Evolutionary conservation across 768 basidiomycete genomes (phyloP).

Genomic region (Serpula lacrymans): DNA sequence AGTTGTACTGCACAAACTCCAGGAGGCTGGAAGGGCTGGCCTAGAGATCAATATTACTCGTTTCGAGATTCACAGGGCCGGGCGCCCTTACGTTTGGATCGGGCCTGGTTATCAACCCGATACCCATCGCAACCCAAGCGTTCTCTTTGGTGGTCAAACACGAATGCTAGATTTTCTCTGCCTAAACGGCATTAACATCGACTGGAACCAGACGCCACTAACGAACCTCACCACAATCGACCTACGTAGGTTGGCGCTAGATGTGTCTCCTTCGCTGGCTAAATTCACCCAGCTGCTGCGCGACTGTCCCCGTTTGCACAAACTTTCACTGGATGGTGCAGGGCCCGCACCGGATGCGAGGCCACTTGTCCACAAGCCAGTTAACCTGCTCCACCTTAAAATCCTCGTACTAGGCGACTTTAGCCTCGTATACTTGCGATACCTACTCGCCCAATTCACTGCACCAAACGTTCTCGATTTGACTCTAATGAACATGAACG

Average conservation of each 20-base stretch:
- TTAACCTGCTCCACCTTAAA: conserved; percentile 47
- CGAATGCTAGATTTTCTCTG: conserved; percentile 48
- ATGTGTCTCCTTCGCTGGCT: conserved; percentile 44
- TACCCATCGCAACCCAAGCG: conserved; percentile 29
- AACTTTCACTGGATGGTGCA: conserved; percentile 60
- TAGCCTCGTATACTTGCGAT: conserved; percentile 43
- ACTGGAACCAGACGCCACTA: conserved; percentile 50
- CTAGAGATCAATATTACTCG: conserved; percentile 48
- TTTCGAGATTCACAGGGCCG: conserved; percentile 62
- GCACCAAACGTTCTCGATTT: conserved; percentile 58
- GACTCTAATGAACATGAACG: conserved; percentile 51
- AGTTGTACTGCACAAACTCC: conserved; percentile 48
- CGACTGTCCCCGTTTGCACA: conserved; percentile 46
- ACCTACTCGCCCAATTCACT: conserved; percentile 44
- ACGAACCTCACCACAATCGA: conserved; percentile 62
- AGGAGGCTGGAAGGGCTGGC: conserved; percentile 28
- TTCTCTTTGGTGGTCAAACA: conserved; percentile 50
- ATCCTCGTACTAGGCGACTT: conserved; percentile 58
- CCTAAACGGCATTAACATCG: conserved; percentile 56
- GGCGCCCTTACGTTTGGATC: conserved; percentile 42
- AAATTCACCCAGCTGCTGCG: conserved; percentile 53
- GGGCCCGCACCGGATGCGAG: conserved; percentile 42
- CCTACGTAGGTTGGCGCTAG: conserved; percentile 55
- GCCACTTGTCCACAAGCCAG: conserved; percentile 30
- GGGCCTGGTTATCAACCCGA: conserved; percentile 38